Conservation (phyloP, 305 asterid species). For the Fraxinus xanthoxyloides region DNA sequence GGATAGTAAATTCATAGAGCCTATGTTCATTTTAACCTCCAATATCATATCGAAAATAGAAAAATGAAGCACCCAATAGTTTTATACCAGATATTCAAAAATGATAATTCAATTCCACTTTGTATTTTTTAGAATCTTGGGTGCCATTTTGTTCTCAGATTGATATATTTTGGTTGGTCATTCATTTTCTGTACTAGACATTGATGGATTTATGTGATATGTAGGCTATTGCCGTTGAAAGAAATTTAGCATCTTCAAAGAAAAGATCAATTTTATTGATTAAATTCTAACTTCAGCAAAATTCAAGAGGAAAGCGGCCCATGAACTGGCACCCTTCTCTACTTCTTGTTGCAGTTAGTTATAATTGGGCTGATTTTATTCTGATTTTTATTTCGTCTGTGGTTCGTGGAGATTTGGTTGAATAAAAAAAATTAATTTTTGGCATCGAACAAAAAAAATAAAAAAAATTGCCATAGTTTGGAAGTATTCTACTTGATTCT, state of each 20-base stretch:
- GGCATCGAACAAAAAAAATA: not conserved
- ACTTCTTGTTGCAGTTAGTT: not conserved
- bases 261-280: not conserved
- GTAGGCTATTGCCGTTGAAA: not conserved
- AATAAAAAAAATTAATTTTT: too few relatives aligned
- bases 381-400: not conserved
- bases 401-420: not conserved
- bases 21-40: conserved; percentile 24
- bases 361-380: not conserved
- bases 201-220: not conserved
- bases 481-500: not conserved
- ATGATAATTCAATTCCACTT: conserved; percentile 16
- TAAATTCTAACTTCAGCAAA: not conserved
- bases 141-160: not conserved
- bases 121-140: conserved; percentile 27
- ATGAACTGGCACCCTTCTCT: not conserved
- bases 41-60: conserved; percentile 17
- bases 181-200: not conserved
- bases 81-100: conserved; percentile 29
- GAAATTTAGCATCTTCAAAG: not conserved
- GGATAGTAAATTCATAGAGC: conserved; percentile 21
- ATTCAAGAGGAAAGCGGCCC: not conserved
- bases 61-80: conserved; percentile 21
- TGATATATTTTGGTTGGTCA: conserved; percentile 29
- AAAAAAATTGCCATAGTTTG: not conserved